Evolutionary conservation across 768 basidiomycete species (phyloP).

Genomic region (Tulasnella calospora): DNA sequence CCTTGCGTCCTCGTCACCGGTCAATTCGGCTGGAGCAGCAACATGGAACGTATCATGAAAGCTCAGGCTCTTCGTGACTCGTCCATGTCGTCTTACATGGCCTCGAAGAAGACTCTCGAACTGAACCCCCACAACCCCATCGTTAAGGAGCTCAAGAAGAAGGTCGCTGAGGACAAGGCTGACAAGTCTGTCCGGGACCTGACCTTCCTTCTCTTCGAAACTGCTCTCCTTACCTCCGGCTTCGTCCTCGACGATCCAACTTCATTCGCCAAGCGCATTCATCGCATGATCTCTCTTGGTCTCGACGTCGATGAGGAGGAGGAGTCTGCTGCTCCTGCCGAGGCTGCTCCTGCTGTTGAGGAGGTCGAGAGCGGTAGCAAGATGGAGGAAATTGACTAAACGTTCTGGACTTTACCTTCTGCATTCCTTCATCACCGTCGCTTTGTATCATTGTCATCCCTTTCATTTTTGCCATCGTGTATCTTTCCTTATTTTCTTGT

Average conservation of each 20-base stretch:
- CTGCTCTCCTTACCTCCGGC: slow-evolving; percentile 88
- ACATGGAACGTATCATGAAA: slow-evolving; percentile 99
- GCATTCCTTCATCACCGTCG: neutral
- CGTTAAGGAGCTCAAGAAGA: slow-evolving; percentile 92
- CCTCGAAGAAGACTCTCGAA: slow-evolving; percentile 96
- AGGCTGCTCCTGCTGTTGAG: slow-evolving; percentile 38
- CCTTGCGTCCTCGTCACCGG: slow-evolving; percentile 97
- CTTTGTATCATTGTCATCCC: slow-evolving; percentile 3
- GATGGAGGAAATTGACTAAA: slow-evolving; percentile 83
- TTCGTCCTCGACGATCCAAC: slow-evolving; percentile 95
- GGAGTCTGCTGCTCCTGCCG: slow-evolving; percentile 42
- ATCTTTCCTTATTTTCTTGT: neutral
- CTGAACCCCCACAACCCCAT: slow-evolving; percentile 89
- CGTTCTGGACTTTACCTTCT: neutral
- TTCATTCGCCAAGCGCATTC: slow-evolving; percentile 91
- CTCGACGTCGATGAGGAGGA: slow-evolving; percentile 84
- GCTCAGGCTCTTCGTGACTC: slow-evolving; percentile 95
- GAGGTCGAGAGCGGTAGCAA: slow-evolving; percentile 60
- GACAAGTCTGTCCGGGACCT: slow-evolving; percentile 98
- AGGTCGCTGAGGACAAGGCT: slow-evolving; percentile 94
- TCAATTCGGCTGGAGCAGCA: slow-evolving; percentile 99
- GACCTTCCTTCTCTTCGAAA: slow-evolving; percentile 94
- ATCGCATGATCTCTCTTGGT: slow-evolving; percentile 93
- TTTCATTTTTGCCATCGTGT: slow-evolving; percentile 18
- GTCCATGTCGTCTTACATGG: slow-evolving; percentile 99